Evolutionary conservation across 192 early-diverging fungal genomes (phyloP).

Genomic region (Coemansia sp.): DNA sequence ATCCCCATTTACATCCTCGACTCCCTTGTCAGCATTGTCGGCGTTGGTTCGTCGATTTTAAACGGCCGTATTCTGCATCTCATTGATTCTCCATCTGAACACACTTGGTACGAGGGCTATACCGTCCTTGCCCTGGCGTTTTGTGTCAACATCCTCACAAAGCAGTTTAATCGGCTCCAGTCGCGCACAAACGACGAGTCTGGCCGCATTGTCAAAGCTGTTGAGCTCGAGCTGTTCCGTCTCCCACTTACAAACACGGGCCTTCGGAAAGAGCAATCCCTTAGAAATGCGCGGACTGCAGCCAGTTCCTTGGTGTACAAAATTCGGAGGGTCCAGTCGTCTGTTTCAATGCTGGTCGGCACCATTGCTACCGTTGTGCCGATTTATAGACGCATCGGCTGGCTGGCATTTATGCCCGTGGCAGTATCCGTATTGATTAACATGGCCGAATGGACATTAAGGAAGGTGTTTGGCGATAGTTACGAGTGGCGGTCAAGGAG

Average conservation of each 20-base stretch:
- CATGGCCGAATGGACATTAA: not conserved
- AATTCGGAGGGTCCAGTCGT: conserved; percentile 1
- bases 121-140: not conserved
- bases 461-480: not conserved
- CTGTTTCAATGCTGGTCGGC: conserved; percentile 5
- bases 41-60: conserved; percentile 4
- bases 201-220: not conserved
- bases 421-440: not conserved
- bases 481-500: not conserved
- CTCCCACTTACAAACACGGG: conserved; percentile 20
- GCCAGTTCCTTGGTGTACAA: conserved; percentile 4
- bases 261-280: conserved; percentile 2
- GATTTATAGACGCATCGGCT: conserved; percentile 25
- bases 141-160: not conserved
- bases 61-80: conserved; percentile 19
- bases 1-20: conserved; percentile 25
- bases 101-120: conserved; percentile 26
- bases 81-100: conserved; percentile 13
- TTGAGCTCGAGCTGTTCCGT: conserved; percentile 33
- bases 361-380: conserved; percentile 8
- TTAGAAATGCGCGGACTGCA: not conserved
- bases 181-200: not conserved
- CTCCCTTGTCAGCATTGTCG: conserved; percentile 7
- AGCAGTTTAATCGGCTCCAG: not conserved
- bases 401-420: conserved; percentile 21